Conservation (phyloP, 805 yeast genomes). For the Candida verbasci region DNA sequence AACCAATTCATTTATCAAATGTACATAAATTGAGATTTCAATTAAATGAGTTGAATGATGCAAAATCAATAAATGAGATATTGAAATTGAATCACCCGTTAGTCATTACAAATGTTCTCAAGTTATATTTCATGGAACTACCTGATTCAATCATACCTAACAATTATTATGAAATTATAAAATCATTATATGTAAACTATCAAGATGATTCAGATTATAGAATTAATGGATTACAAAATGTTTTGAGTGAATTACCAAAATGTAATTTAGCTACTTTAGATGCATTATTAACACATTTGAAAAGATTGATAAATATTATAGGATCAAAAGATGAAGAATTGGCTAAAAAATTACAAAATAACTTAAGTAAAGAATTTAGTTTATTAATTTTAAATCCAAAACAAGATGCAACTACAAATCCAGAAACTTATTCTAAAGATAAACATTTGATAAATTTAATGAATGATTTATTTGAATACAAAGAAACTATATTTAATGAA, state of each 20-base stretch:
- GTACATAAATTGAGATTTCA: conserved; percentile 59
- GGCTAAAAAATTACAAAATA: conserved; percentile 34
- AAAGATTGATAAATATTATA: conserved; percentile 49
- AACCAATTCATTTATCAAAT: conserved; percentile 54
- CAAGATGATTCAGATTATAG: conserved; percentile 46
- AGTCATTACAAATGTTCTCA: conserved; percentile 62
- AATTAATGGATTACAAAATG: conserved; percentile 59
- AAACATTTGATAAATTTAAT: conserved; percentile 55
- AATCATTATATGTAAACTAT: conserved; percentile 53
- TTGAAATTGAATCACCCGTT: conserved; percentile 45
- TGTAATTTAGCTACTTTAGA: conserved; percentile 75
- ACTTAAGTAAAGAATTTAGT: conserved; percentile 66
- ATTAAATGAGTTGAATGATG: conserved; percentile 37
- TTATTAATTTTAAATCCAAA: conserved; percentile 55
- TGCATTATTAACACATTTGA: conserved; percentile 73
- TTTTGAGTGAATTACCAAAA: conserved; percentile 62
- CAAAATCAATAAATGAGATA: conserved; percentile 27
- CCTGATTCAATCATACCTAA: conserved; percentile 73
- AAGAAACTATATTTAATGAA: conserved; percentile 61
- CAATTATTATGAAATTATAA: conserved; percentile 61
- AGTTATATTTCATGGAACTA: conserved; percentile 70
- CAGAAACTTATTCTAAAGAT: conserved; percentile 42
- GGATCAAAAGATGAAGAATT: conserved; percentile 36
- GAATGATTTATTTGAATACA: conserved; percentile 52
- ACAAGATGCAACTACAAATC: conserved; percentile 15